A percentile compares a stretch with the other conserved stretches of the same genome.
These are phyloP conservation scores for Xylariaceae sp. DNA, from an alignment of 2,329 filamentous ascomycete genomes.

Conservation along the genomic window DNA sequence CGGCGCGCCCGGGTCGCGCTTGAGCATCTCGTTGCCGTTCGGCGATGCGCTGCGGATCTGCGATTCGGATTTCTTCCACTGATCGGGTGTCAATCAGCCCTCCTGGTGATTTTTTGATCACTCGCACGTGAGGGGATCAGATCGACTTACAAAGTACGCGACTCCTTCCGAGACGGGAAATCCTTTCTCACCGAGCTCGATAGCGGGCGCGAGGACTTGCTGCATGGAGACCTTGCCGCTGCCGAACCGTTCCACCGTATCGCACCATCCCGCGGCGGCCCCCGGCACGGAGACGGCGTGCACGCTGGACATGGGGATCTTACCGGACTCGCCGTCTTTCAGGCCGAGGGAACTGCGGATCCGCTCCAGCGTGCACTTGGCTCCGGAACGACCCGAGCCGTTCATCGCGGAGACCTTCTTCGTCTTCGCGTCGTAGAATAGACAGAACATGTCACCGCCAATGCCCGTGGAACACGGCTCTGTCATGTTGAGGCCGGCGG, in stretches of 20 bases:
- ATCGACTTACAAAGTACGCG: conserved; percentile 62
- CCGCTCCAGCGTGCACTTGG: conserved; percentile 67
- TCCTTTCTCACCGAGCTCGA: conserved; percentile 82
- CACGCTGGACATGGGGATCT: conserved; percentile 75
- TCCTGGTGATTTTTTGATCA: background rate
- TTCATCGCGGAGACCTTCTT: conserved; percentile 86
- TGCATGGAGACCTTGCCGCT: conserved; percentile 79
- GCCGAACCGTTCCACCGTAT: conserved; percentile 84
- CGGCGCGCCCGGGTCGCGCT: conserved; percentile 67
- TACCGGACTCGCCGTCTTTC: conserved; percentile 53
- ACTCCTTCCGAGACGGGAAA: conserved; percentile 87
- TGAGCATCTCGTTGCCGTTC: conserved; percentile 86
- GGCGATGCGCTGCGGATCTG: conserved; percentile 74
- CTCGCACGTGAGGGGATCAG: background rate
- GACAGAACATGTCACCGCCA: conserved; percentile 95
- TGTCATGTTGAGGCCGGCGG: conserved; percentile 89
- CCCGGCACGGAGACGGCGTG: conserved; percentile 88
- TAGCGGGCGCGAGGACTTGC: conserved; percentile 80
- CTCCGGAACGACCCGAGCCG: conserved; percentile 83
- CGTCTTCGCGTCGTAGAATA: conserved; percentile 84
- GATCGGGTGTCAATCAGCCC: background rate
- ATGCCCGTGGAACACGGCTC: conserved; percentile 94
- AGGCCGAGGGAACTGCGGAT: conserved; percentile 72
- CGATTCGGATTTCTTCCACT: conserved; percentile 74
- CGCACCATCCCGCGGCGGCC: conserved; percentile 90